These are phyloP conservation scores for Saccharomycopsis babjevae DNA, from an alignment of 805 yeast species.

Conservation along the genomic window DNA sequence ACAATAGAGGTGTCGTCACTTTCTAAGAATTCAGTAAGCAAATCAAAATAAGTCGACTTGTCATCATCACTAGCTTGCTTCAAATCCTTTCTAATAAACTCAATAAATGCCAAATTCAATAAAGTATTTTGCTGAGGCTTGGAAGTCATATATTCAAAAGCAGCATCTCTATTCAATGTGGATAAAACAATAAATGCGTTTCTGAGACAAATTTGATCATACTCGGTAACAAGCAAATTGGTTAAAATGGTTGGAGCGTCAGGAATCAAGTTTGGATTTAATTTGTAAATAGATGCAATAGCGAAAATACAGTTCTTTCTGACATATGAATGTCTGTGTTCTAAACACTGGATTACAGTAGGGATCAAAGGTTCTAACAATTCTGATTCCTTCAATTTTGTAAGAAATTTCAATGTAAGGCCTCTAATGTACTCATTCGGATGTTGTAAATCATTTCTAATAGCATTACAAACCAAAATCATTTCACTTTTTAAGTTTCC, in stretches of 20 bases:
- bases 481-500: conserved; percentile 96
- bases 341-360: conserved; percentile 79
- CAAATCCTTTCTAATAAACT: conserved; percentile 82
- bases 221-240: conserved; percentile 67
- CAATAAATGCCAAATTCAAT: conserved; percentile 81
- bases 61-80: conserved; percentile 44
- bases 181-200: conserved; percentile 88
- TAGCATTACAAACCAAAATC: conserved; percentile 97
- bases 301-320: conserved; percentile 96
- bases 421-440: conserved; percentile 97
- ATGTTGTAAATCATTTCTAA: conserved; percentile 94
- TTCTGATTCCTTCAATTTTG: conserved; percentile 87
- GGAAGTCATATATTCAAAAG: conserved; percentile 55
- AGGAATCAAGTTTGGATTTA: conserved; percentile 80
- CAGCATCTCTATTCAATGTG: conserved; percentile 72
- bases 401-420: conserved; percentile 81
- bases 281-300: conserved; percentile 68
- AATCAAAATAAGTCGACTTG: conserved; percentile 58
- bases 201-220: conserved; percentile 89
- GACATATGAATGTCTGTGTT: conserved; percentile 95
- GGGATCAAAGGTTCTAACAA: conserved; percentile 93
- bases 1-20: conserved; percentile 61
- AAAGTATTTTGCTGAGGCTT: conserved; percentile 67
- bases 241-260: conserved; percentile 86
- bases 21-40: conserved; percentile 66